Evolutionary conservation across 2,329 filamentous ascomycete genomes (phyloP).

Genomic region (Penicillium expansum): DNA sequence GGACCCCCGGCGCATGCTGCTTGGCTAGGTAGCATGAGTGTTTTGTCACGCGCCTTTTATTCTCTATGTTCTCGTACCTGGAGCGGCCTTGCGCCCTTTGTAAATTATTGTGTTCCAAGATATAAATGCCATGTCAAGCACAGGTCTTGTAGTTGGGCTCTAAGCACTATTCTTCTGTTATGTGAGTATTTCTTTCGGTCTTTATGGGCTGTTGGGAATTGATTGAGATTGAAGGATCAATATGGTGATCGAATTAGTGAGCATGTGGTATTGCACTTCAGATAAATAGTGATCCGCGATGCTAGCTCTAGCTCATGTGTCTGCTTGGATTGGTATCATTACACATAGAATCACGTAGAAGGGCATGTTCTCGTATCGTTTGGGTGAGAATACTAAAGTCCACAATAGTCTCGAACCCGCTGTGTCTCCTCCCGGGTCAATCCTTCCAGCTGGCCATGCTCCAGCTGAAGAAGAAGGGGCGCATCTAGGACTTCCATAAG

Average conservation of each 20-base stretch:
- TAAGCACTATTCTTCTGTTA: not conserved
- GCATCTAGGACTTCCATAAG: conserved; percentile 45
- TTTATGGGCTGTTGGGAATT: not conserved
- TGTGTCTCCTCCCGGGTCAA: conserved; percentile 40
- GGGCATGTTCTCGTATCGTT: not conserved
- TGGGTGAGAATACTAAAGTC: not conserved
- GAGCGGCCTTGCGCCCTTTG: conserved; percentile 22
- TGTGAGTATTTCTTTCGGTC: not conserved
- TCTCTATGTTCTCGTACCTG: conserved; percentile 15
- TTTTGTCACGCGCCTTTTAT: conserved; percentile 5
- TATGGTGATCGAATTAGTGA: not conserved
- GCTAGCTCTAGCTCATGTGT: not conserved
- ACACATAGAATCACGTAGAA: not conserved
- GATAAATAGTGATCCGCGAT: not conserved
- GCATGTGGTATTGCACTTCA: not conserved
- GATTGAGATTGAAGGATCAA: not conserved
- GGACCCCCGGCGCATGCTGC: conserved; percentile 87
- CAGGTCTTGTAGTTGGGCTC: conserved; percentile 6
- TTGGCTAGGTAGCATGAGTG: conserved; percentile 44
- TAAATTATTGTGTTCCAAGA: conserved; percentile 31
- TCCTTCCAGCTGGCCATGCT: conserved; percentile 45
- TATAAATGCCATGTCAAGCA: conserved; percentile 19
- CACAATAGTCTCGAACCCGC: conserved; percentile 2
- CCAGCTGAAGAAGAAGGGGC: conserved; percentile 54
- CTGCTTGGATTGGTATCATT: not conserved